Evolutionary conservation across 2,329 filamentous ascomycete genomes (phyloP).

Genomic region (Alternaria ethzedia): DNA sequence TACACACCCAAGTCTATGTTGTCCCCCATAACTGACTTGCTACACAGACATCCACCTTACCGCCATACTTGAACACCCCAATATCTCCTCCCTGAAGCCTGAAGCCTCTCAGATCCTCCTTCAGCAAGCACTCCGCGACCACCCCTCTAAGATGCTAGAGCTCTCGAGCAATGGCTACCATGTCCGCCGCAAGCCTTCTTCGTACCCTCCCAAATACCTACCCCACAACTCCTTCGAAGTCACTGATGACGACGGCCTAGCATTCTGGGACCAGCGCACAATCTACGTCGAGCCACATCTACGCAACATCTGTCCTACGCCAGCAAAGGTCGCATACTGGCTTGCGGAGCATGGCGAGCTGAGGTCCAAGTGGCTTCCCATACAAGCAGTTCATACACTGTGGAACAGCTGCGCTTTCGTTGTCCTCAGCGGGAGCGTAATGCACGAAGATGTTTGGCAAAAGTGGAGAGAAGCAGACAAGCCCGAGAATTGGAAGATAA

Average conservation of each 20-base stretch:
- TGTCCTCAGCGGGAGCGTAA: slow-evolving; percentile 42
- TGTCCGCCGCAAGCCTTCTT: slow-evolving; percentile 38
- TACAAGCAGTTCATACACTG: slow-evolving; percentile 42
- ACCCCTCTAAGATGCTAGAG: slow-evolving; percentile 29
- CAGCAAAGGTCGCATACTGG: slow-evolving; percentile 40
- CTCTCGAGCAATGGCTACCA: slow-evolving; percentile 34
- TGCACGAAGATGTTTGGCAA: slow-evolving; percentile 36
- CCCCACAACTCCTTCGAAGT: slow-evolving; percentile 32
- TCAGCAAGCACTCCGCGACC: slow-evolving; percentile 31
- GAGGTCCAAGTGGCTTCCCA: slow-evolving; percentile 41
- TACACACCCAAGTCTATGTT: background rate
- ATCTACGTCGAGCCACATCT: slow-evolving; percentile 48
- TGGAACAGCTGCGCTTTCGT: slow-evolving; percentile 45
- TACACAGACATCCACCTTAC: slow-evolving; percentile 42
- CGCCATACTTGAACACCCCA: slow-evolving; percentile 37
- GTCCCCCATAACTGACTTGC: background rate
- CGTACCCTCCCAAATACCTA: slow-evolving; percentile 39
- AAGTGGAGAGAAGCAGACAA: slow-evolving; percentile 37
- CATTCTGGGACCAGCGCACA: slow-evolving; percentile 46
- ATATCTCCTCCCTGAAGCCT: slow-evolving; percentile 41
- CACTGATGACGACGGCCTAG: slow-evolving; percentile 37
- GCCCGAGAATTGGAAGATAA: slow-evolving; percentile 44
- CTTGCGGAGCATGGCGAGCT: slow-evolving; percentile 38
- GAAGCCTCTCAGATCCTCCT: slow-evolving; percentile 37
- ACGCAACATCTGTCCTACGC: slow-evolving; percentile 38